Evolutionary conservation across 345 rosid species (phyloP), one percentile per base, ranked within the genome.

Genomic region (Reutealis trisperma): DNA sequence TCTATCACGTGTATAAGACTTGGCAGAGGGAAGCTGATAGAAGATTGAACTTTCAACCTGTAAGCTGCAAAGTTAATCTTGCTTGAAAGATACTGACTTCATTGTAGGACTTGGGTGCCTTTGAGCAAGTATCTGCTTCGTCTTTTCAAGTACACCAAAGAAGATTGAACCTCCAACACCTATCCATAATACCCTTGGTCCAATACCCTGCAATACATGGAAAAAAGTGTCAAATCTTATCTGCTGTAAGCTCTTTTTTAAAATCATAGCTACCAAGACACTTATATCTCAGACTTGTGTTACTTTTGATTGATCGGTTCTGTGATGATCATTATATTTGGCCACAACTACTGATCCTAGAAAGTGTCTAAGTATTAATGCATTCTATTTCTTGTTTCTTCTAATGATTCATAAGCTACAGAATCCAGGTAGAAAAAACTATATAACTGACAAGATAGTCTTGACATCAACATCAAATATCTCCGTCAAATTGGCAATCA

Each of bases 121-220:
- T 58, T 89, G 81, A 15, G 90, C 91, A 62, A 94, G 96, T 37
- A 83, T 22, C 60, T 89, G 88, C 87, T 92, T 94, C 2, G 96
- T 91, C 75, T 91, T 83, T 81, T 94, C 97, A 1, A 94, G 89
- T 64, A 94, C 92, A 4, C 98, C 93, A 44, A 94, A 92, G 81
- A 92, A 92, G 73, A 92, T 91, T 45, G 98, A 92, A 68, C 97
- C 98, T 2, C 96, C 98, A 58, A 94, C 84, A 32, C 98, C 97
- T 55, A 92, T 89, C 98, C 98, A 94, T 80, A 94, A 47, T 67
- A 94, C 91, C 79, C 98, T 91, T 42, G 96, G 97, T 54, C 87
- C 94, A 5, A 94, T 90, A 71, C 98, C 98, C 98, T 94, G 87
- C 79, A 82, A 45, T 19, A 61, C 54, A 49, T 19, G 34, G 16